Percentiles rank a stretch among this genome's conserved stretches.
phyloP scores from a whole-genome alignment of 805 yeast species.

The Cyberlindnera xishuangbannaensis region DNA sequence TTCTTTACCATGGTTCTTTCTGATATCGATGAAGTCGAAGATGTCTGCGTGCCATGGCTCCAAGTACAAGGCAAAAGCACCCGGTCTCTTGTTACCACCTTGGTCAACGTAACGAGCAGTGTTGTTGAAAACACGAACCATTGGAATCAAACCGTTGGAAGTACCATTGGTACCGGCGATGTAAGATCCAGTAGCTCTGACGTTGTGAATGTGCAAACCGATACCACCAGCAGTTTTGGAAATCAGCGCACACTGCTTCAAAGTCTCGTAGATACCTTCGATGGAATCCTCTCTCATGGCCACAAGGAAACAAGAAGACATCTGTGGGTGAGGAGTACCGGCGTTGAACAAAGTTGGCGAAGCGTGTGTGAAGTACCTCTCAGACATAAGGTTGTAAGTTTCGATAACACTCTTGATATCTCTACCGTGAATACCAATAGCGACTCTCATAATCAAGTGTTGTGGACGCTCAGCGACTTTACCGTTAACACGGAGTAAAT shows the following conservation, averaged over 20 bases:
- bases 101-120: conserved; percentile 97
- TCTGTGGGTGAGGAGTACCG: conserved; percentile 77
- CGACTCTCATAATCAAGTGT: conserved; percentile 83
- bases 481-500: conserved; percentile 60
- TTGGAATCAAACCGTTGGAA: conserved; percentile 89
- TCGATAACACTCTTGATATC: conserved; percentile 64
- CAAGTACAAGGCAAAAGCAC: conserved; percentile 89
- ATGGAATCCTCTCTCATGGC: conserved; percentile 93
- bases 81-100: conserved; percentile 98
- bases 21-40: conserved; percentile 77
- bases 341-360: conserved; percentile 96
- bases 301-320: conserved; percentile 88
- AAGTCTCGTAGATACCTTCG: conserved; percentile 88
- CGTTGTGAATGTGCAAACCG: conserved; percentile 84
- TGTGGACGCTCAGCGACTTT: conserved; percentile 86
- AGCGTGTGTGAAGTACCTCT: conserved; percentile 85
- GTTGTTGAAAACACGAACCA: conserved; percentile 91
- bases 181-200: conserved; percentile 83
- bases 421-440: conserved; percentile 81
- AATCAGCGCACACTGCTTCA: conserved; percentile 82
- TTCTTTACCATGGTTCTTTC: conserved; percentile 95
- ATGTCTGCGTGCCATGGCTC: conserved; percentile 98
- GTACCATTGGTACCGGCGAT: conserved; percentile 92
- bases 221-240: conserved; percentile 96
- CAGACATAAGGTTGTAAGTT: conserved; percentile 85